Conservation (phyloP, 2,329 filamentous ascomycete species). For the Claviceps maximensis region DNA sequence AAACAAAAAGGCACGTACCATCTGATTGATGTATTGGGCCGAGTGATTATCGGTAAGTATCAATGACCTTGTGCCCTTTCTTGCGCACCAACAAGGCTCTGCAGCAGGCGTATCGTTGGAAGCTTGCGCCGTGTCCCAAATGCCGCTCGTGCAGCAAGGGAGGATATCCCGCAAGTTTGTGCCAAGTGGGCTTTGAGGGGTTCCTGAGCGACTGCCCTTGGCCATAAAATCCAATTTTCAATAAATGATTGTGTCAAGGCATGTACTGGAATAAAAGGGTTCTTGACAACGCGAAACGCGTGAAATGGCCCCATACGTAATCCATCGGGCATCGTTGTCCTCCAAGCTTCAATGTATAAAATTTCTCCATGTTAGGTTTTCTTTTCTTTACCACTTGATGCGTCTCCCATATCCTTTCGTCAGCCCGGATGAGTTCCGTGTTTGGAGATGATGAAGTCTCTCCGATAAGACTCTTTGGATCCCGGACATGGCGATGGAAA, state of each 20-base stretch:
- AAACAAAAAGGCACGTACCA: neutral
- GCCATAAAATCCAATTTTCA: constrained; percentile 1
- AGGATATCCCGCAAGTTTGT: neutral
- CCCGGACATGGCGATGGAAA: neutral
- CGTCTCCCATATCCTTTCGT: neutral
- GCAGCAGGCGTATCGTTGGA: neutral
- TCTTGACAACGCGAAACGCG: neutral
- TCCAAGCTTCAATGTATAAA: no score
- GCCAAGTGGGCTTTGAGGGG: neutral
- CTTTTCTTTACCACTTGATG: neutral
- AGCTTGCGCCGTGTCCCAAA: neutral
- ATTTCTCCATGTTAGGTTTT: neutral
- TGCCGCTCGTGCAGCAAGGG: neutral
- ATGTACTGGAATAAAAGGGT: neutral
- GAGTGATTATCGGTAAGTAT: neutral
- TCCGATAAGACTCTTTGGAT: neutral
- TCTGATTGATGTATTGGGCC: neutral
- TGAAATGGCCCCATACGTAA: neutral
- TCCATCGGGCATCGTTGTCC: no score
- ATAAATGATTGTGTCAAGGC: constrained; percentile 1
- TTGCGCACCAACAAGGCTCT: neutral
- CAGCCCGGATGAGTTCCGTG: neutral
- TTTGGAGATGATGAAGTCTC: neutral
- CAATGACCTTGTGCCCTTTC: neutral
- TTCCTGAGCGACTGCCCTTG: neutral